Base-by-base conservation (phyloP, 108 stramenopile genomes). In the Cylindrotheca closterium region DNA sequence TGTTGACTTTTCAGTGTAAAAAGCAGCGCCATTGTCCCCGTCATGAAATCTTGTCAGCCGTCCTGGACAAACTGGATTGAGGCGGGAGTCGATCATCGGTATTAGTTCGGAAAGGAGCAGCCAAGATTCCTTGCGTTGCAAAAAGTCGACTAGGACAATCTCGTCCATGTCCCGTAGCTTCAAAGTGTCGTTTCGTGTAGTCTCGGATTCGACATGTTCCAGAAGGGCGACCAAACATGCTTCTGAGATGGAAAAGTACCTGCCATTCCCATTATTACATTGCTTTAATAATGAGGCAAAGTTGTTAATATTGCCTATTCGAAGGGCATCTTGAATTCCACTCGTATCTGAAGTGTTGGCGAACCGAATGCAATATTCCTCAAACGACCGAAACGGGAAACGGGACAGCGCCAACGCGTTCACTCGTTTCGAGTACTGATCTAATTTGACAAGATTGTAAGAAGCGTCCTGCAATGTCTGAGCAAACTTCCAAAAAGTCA, bases 211-310 rank as follows among this genome's bases (percentile, higher is more conserved):
- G 62, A 46, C 56, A 51, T 37, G 30, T 57, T 58, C 50, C 42
- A 62, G 32, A 48, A 75, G 48, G 7, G 74, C 55, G 4, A 75
- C 74, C 3, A 75, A 33, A 15, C 57, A 67, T 10, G 74, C 74
- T 48, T 75, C 74, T 23, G 67, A 30, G 58, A 75, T 58, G 0
- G 60, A 67, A 55, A 31, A 68, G 30, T 57, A 75, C 37, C 15
- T 42, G 25, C 48, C 48, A 10, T 58, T 33, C 24, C 15, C 22
- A 34, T 17, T 24, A 27, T 4, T 12, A 23, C 15, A 15, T 2
- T 18, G 31, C n/a, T 67, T 47, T 1, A 4, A 24, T 47, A 5
- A 31, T 37, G 26, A 12, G 47, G 15, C 1, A n/a, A 47, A 27
- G 2, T 19, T 26, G 31, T 54, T 15, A 12, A 31, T 30, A 1